Base-by-base conservation (phyloP, 2,329 filamentous ascomycete genomes). In the Magnaporthiopsis incrustans region DNA sequence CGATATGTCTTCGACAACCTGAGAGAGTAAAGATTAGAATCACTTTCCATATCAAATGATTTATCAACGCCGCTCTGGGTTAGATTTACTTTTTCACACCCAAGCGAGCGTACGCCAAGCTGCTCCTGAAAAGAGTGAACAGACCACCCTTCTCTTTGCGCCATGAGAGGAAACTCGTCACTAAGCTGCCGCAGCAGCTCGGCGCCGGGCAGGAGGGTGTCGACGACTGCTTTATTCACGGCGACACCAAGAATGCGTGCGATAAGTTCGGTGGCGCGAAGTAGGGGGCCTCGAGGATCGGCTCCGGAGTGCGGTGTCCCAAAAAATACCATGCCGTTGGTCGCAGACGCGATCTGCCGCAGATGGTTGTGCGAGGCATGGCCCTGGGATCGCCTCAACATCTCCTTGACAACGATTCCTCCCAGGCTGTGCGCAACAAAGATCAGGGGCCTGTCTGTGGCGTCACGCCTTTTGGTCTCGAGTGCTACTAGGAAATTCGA, bases 121-220 rank as follows among this genome's bases (percentile, higher is more conserved):
- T 73, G 66, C 63, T 76, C 73, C 60, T 76, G 72, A 58, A 76
- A 76, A 0, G 72, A 75, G 64, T 76, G 69, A 14, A 76, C 67
- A 7, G 65, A 57, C 73, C 73, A 75, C 0, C 67, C 62, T n/a
- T 70, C 66, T 57, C 73, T 64, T 11, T 66, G 68, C 22, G 68
- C 70, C 64, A 77, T 72, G 2, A 66, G 65, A 11, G 63, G 26
- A 53, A 74, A 73, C 14, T 69, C 67, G 15, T 73, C 70, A 33
- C 69, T 67, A 25, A 75, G 27, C 27, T 59, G 27, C 22, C 27
- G 57, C 27, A 59, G 18, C 3, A 15, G 25, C 8, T 59, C 57
- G 14, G 57, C 10, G 6, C 57, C 33, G 18, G 57, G 57, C 12
- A 59, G 57, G 25, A 59, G 57, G 18, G 10, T 11, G 18, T 59